Percentiles rank a stretch among this genome's conserved stretches.
Conservation (phyloP, 805 yeast species). For the Sugiyamaella qingdaonensis region DNA sequence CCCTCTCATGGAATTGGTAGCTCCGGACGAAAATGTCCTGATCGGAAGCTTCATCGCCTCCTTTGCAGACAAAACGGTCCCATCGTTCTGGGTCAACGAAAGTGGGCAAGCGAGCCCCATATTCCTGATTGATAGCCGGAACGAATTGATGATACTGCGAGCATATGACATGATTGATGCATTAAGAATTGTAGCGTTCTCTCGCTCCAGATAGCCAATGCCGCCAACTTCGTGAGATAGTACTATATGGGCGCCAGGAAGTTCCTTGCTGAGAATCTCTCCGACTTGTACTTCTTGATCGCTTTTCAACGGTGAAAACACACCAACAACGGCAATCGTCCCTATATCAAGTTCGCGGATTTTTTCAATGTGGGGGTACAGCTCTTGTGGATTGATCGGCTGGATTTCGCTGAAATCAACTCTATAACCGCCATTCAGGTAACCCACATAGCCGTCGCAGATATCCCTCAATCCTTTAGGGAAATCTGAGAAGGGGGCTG, state of each 20-base stretch:
- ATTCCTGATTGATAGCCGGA: constrained; percentile 34
- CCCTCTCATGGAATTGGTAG: constrained; percentile 24
- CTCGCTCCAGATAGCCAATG: constrained; percentile 42
- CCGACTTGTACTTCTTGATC: constrained; percentile 38
- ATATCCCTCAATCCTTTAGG: constrained; percentile 26
- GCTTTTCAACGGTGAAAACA: constrained; percentile 34
- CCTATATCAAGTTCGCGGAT: constrained; percentile 33
- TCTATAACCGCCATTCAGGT: constrained; percentile 4
- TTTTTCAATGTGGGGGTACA: constrained; percentile 27
- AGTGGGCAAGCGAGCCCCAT: constrained; percentile 38
- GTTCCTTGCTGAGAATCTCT: constrained; percentile 31
- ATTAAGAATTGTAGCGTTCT: constrained; percentile 44
- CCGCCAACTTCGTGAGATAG: constrained; percentile 40
- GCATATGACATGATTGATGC: constrained; percentile 37
- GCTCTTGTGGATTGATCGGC: neutral
- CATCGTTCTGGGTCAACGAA: constrained; percentile 44
- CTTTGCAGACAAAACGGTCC: constrained; percentile 39
- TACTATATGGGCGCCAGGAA: constrained; percentile 37
- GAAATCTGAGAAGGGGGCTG: constrained; percentile 43
- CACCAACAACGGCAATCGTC: constrained; percentile 38
- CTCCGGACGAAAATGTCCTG: constrained; percentile 46
- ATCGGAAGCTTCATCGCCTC: constrained; percentile 42
- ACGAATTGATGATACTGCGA: constrained; percentile 37
- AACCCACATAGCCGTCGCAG: constrained; percentile 1
- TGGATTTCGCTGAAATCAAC: constrained; percentile 6